Base-by-base conservation (phyloP, 768 basidiomycete genomes). In the Termitomyces sp. region DNA sequence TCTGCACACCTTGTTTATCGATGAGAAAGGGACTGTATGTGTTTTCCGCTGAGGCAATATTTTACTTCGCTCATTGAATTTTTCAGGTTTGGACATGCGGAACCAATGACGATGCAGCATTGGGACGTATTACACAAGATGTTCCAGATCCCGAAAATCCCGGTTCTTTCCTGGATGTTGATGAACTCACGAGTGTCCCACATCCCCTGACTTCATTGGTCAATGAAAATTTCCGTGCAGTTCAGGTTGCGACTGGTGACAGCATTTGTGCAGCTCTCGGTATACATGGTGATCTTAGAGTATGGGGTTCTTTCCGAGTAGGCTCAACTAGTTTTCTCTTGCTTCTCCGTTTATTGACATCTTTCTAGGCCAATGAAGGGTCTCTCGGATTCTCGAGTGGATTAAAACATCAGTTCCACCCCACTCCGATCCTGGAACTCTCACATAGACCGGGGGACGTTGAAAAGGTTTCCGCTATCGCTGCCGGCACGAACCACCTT, bases 241-340 rank as follows among this genome's bases (percentile, higher is more conserved):
- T 94, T 4, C 81, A 84, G 60, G 81, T 94, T 62, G 88, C 87
- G 44, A 89, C 92, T 24, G 94, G 96, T 8, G 96, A 97, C 69
- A 92, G 87, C 63, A 88, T 95, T 65, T 91, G 89, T 65, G 91
- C 94, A 35, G 94, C 93, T 22, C 79, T 97, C 63, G 90, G 88
- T 59, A 79, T 82, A 48, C 77, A 88, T 54, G 96, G 96, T 52
- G 88, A 92, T 61, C 75, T 98, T 53, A 82, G 90, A 60, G 92
- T 89, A 24, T 98, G 96, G 96, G 84, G 87, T 22, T 89, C 89
- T 46, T 98, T 97, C 81, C 83, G 93, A 22, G 96, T 97, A 75
- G 61, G 87, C 72, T 24, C 40, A 11, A 16, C 35, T 48, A 62
- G n/a, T 54, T 22, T 38, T 42, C 42, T 54, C 48, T 53, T 35